Base-by-base conservation (phyloP, 2,329 filamentous ascomycete species). In the Xylariaceae sp. region DNA sequence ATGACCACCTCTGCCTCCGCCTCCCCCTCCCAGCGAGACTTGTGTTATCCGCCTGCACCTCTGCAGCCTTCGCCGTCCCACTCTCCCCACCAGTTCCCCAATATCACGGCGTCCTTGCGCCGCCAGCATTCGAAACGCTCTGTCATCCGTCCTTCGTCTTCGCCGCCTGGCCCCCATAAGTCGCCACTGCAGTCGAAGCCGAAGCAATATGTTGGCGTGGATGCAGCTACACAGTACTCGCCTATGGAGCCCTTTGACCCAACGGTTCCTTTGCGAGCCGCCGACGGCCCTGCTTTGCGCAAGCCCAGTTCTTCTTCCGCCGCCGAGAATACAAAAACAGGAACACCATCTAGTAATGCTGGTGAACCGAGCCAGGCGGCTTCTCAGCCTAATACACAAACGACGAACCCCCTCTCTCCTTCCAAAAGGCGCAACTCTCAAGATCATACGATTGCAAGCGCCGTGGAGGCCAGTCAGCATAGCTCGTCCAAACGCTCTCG, bases 401-500 rank as follows among this genome's bases (percentile, higher is more conserved):
- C 58, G 50, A 51, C 51, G 7, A 65, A 67, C 35, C 62, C 68
- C 2, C 67, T 69, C 17, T 76, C 75, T 17, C 75, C 75, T 35
- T 69, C 70, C 55, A 80, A 80, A 67, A 72, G 77, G 62, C 75
- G 77, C 61, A 78, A 74, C 57, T 77, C 77, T n/a, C 73, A 77
- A 60, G 75, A 72, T 18, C 70, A 72, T 23, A 67, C 51, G 45
- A 47, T 50, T 7, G 18, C 51, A 17, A 55, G 68, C 34, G 65
- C 67, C 53, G 61, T 72, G 59, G 66, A 70, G 60, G 66, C 64
- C 59, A 70, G 71, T 68, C 71, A 73, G 67, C 67, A 67, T 60
- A 71, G 68, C 66, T 73, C 73, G 6, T 74, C 80, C 4, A 88
- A 88, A 70, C 80, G 85, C 49, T 72, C 78, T 35, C 81, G 77